These are phyloP conservation scores for Tolypocladium paradoxum DNA, from an alignment of 2,329 filamentous ascomycete species.

Conservation along the genomic window DNA sequence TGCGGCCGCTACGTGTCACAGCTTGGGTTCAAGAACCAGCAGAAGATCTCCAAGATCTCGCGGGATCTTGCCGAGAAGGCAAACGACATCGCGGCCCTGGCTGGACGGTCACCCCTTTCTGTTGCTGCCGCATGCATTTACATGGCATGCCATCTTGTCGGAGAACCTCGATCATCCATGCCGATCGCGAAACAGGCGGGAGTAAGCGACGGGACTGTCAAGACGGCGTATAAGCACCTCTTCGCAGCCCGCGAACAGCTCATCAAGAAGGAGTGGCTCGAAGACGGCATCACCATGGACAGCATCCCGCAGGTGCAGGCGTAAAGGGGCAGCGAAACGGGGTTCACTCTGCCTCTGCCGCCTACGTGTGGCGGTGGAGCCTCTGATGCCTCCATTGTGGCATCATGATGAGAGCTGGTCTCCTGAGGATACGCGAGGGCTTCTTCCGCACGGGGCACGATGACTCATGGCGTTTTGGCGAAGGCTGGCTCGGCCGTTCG, in stretches of 20 bases:
- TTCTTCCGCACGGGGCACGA: neutral
- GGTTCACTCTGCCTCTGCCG: neutral
- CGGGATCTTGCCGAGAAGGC: slow-evolving; percentile 70
- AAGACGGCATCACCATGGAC: slow-evolving; percentile 59
- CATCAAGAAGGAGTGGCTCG: slow-evolving; percentile 65
- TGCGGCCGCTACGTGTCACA: slow-evolving; percentile 84
- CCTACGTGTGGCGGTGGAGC: neutral
- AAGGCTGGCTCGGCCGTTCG: neutral
- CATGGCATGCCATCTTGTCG: slow-evolving; percentile 83
- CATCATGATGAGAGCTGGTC: neutral
- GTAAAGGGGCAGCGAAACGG: slow-evolving; percentile 8
- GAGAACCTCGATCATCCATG: slow-evolving; percentile 67
- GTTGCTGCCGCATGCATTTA: slow-evolving; percentile 94
- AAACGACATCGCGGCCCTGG: slow-evolving; percentile 66
- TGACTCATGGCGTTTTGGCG: neutral
- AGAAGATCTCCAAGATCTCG: slow-evolving; percentile 69
- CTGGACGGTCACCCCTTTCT: slow-evolving; percentile 86
- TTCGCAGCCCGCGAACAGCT: slow-evolving; percentile 64
- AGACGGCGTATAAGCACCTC: slow-evolving; percentile 85
- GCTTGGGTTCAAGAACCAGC: slow-evolving; percentile 60
- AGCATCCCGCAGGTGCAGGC: slow-evolving; percentile 48
- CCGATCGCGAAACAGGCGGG: slow-evolving; percentile 77
- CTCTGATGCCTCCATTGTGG: neutral
- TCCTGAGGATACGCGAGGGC: too few relatives aligned
- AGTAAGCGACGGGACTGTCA: slow-evolving; percentile 94